Evolutionary conservation across 2,329 filamentous ascomycete genomes (phyloP).

Genomic region (Ceratocystiopsis sp.): DNA sequence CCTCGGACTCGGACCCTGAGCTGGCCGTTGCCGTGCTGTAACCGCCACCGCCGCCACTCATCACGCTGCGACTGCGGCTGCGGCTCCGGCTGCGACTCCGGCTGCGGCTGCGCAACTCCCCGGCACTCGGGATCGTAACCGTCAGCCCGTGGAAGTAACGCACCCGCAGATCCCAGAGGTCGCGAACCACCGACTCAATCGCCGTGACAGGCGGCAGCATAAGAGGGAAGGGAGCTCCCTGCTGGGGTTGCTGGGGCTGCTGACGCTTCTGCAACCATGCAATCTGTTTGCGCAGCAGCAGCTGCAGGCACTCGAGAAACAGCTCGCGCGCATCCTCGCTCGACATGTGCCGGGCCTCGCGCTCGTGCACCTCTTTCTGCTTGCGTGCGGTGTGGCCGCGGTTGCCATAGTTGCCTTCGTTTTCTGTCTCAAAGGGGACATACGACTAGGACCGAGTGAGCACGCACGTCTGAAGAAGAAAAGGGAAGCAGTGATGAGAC

Average conservation of each 20-base stretch:
- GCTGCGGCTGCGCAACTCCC: background rate
- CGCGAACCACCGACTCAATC: conserved; percentile 61
- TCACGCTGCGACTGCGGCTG: conserved; percentile 4
- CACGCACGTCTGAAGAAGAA: background rate
- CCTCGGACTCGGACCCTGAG: conserved; percentile 3
- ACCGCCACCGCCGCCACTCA: no score
- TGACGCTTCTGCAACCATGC: conserved; percentile 50
- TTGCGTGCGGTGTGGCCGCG: conserved; percentile 37
- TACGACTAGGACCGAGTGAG: conserved; percentile 10
- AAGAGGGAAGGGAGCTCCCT: background rate
- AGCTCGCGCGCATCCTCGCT: conserved; percentile 58
- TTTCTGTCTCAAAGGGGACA: conserved; percentile 38
- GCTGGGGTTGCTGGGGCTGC: conserved; percentile 24
- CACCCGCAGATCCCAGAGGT: conserved; percentile 66
- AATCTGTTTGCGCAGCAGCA: conserved; percentile 69
- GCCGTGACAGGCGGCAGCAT: conserved; percentile 32
- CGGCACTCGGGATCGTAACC: conserved; percentile 17
- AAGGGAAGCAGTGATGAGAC: conserved; percentile 1
- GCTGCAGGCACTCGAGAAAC: conserved; percentile 69
- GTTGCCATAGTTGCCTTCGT: conserved; percentile 52
- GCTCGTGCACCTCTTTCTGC: conserved; percentile 39
- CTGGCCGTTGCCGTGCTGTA: background rate
- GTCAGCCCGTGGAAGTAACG: conserved; percentile 37
- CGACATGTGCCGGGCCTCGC: conserved; percentile 34
- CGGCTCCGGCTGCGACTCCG: conserved; percentile 9